phyloP scores from a whole-genome alignment of 2,329 filamentous ascomycete species.

The Neopestalotiopsis sp. region DNA sequence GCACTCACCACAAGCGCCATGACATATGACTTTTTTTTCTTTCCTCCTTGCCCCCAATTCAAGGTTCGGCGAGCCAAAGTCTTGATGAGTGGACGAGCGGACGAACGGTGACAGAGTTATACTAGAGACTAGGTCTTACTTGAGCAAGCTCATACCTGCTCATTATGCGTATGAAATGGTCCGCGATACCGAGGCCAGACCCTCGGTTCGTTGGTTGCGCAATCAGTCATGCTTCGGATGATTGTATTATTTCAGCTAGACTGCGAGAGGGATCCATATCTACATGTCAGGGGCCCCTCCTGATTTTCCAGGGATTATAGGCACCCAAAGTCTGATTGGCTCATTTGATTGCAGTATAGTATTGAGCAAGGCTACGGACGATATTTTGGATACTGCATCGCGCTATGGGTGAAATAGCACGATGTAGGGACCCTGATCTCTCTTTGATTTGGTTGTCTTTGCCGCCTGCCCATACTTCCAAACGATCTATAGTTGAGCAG shows the following conservation, averaged over 20 bases:
- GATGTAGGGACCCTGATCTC: background rate
- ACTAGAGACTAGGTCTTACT: background rate
- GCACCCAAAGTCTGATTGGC: slow-evolving; percentile 2
- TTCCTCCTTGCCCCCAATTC: background rate
- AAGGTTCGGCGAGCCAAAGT: background rate
- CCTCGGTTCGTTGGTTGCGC: background rate
- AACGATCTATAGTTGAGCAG: background rate
- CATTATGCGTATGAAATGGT: background rate
- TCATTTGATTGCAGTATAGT: background rate
- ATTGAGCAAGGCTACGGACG: background rate
- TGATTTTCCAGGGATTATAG: background rate
- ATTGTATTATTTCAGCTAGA: slow-evolving; percentile 4
- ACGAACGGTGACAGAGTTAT: background rate
- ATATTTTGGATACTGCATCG: background rate
- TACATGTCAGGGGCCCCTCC: background rate
- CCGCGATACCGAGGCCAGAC: background rate
- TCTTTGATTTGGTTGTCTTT: background rate
- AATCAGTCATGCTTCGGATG: background rate
- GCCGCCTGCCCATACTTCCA: background rate
- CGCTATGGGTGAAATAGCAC: background rate
- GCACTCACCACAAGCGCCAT: background rate
- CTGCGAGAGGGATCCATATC: background rate
- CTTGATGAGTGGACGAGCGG: background rate
- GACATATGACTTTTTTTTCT: background rate
- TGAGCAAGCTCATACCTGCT: background rate